Evolutionary conservation across 495 filamentous ascomycete genomes (phyloP).

Genomic region (Aspergillus biplanus): DNA sequence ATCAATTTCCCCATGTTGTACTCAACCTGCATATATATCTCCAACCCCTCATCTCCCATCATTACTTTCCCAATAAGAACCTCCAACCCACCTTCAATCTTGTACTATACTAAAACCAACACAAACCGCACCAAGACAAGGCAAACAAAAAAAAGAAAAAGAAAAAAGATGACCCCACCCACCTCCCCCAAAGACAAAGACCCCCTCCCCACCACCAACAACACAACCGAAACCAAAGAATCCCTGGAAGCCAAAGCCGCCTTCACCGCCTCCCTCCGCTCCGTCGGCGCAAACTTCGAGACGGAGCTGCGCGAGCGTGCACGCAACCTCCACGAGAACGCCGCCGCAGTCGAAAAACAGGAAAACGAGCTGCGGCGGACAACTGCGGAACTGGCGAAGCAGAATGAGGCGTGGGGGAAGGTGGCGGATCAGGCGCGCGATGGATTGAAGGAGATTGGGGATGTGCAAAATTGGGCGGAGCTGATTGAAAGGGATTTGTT

Average conservation of each 20-base stretch:
- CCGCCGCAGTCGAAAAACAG: conserved; percentile 68
- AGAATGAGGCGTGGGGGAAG: conserved; percentile 71
- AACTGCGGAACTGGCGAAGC: conserved; percentile 66
- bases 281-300: conserved; percentile 71
- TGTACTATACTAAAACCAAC: not conserved
- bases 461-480: conserved; percentile 98
- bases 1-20: no score
- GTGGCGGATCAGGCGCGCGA: conserved; percentile 68
- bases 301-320: conserved; percentile 73
- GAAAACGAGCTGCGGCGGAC: conserved; percentile 68
- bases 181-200: not conserved
- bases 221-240: conserved; percentile 28
- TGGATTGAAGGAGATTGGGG: conserved; percentile 88
- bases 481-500: conserved; percentile 89
- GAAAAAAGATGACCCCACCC: not conserved
- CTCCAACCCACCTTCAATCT: not conserved
- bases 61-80: no score
- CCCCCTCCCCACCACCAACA: not conserved
- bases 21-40: no score
- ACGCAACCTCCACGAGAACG: conserved; percentile 74
- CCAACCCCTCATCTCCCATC: no score
- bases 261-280: conserved; percentile 75
- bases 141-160: no score
- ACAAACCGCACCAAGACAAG: not conserved
- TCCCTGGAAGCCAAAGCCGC: conserved; percentile 72